These are phyloP conservation scores for Barnettozyma sucrosica DNA, from an alignment of 805 yeast genomes.

Conservation along the genomic window DNA sequence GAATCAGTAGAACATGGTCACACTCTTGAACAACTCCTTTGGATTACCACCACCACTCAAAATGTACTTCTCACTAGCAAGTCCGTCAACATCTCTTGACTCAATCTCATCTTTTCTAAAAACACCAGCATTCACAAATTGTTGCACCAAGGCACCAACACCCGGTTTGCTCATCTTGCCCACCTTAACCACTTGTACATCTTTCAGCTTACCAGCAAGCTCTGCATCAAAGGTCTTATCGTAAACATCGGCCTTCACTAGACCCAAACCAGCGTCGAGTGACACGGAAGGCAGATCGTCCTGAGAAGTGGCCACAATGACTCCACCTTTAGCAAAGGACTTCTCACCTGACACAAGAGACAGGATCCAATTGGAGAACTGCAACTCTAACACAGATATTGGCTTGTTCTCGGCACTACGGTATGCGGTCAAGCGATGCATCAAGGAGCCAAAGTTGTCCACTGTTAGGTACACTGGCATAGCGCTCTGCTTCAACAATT, in stretches of 20 bases:
- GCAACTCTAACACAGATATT: constrained; percentile 57
- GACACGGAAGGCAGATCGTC: constrained; percentile 48
- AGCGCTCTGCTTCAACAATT: constrained; percentile 43
- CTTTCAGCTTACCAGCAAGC: constrained; percentile 42
- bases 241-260: constrained; percentile 51
- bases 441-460: constrained; percentile 67
- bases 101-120: constrained; percentile 32
- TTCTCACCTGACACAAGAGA: constrained; percentile 48
- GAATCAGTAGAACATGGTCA: constrained; percentile 19
- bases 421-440: constrained; percentile 48
- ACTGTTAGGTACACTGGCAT: constrained; percentile 62
- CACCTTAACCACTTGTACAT: constrained; percentile 36
- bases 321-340: constrained; percentile 54
- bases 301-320: constrained; percentile 59
- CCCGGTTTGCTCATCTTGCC: constrained; percentile 41
- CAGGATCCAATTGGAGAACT: constrained; percentile 53
- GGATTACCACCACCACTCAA: constrained; percentile 66
- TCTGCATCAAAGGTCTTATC: constrained; percentile 42
- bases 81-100: constrained; percentile 29
- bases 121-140: constrained; percentile 35
- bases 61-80: constrained; percentile 45
- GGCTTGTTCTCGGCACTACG: constrained; percentile 48
- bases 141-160: constrained; percentile 36
- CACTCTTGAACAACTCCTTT: constrained; percentile 22
- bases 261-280: constrained; percentile 52